Evolutionary conservation across 805 yeast species (phyloP), one percentile per base, ranked within the genome.

Genomic region (Candida argentea): DNA sequence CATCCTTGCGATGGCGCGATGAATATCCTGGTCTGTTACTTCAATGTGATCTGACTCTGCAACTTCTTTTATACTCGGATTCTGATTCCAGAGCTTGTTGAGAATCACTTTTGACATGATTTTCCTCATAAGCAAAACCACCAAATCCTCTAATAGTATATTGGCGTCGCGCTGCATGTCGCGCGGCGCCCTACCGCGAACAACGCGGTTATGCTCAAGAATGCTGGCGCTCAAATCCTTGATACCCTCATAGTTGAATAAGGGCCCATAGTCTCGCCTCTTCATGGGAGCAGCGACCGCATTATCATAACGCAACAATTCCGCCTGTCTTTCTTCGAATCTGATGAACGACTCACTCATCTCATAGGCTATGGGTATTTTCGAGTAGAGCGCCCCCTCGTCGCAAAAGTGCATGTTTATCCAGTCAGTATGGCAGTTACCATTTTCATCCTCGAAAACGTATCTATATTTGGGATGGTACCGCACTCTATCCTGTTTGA

Each of bases 331-430:
- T 18, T 68, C 67, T 37, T 75, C 82, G 35, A 65, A 42, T 5
- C 47, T 42, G 1, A 67, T 40, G 31, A 56, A 65, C 12, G 44
- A 44, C 5, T 56, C 57, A 34, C 67, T 64, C 55, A 74, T 56
- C 38, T 75, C 82, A 33, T 55, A 48, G 2, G 76, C 69, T 3
- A 57, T 55, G 1, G 81, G 80, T 6, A 74, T 47, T 8, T 68
- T 67, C 16, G 51, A 47, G 40, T 68, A 66, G 9, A 48, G 39
- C 3, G 59, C 31, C n/a, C n/a, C n/a, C n/a, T n/a, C n/a, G n/a
- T n/a, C n/a, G n/a, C n/a, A n/a, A n/a, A n/a, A n/a, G n/a, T n/a
- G n/a, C n/a, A n/a, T n/a, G n/a, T n/a, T n/a, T n/a, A n/a, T n/a
- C n/a, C n/a, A n/a, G n/a, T n/a, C n/a, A 18, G 20, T 18, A 17